phyloP scores from a whole-genome alignment of 208 protist species.

The Plasmodiophora brassicae region DNA sequence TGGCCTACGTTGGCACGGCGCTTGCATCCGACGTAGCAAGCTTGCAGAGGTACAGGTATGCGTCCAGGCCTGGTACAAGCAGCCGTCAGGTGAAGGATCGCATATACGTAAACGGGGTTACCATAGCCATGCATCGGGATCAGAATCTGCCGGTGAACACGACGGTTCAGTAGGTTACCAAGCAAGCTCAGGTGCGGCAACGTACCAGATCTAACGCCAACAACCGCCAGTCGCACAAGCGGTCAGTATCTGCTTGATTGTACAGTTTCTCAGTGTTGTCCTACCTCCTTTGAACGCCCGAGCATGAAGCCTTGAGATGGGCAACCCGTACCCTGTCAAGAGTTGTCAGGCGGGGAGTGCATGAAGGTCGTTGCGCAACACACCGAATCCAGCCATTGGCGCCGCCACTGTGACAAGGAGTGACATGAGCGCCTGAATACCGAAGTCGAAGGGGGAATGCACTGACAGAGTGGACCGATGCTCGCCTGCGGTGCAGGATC shows the following conservation, averaged over 20 bases:
- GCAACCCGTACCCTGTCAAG: not conserved
- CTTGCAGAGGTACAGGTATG: slow-evolving; percentile 14
- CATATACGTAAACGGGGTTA: not conserved
- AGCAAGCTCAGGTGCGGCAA: not conserved
- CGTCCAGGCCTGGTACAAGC: not conserved
- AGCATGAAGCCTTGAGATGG: not conserved
- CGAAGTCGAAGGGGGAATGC: not conserved
- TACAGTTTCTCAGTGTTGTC: not conserved
- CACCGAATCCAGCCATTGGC: slow-evolving; percentile 21
- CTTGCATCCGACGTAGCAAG: not conserved
- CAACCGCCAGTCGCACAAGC: not conserved
- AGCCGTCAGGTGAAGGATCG: not conserved
- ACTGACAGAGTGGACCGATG: not conserved
- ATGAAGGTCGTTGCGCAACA: not conserved
- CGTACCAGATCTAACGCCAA: not conserved
- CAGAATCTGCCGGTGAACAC: not conserved
- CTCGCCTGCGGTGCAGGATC: not conserved
- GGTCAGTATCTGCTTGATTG: not conserved
- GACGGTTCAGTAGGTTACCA: not conserved
- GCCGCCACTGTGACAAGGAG: not conserved
- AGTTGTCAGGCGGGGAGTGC: not conserved
- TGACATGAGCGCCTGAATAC: not conserved
- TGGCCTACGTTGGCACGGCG: not conserved
- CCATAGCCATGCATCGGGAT: slow-evolving; percentile 8
- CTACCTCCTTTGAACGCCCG: slow-evolving; percentile 24